Evolutionary conservation across 2,329 filamentous ascomycete species (phyloP).

Genomic region (Xylariomycetidae sp.): DNA sequence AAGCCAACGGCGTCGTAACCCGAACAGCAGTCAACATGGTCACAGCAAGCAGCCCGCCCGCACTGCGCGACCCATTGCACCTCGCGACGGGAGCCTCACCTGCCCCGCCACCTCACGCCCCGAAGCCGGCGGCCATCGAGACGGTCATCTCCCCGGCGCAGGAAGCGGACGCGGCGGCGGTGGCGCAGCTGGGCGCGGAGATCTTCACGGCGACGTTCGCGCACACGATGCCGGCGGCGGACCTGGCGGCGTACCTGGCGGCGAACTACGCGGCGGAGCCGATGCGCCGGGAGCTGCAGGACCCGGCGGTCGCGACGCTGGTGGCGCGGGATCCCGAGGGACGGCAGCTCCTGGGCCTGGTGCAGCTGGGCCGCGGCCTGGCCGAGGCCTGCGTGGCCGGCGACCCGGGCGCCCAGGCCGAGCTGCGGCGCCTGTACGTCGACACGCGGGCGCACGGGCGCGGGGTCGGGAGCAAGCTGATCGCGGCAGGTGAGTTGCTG

Average conservation of each 20-base stretch:
- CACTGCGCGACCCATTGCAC: too few species aligned
- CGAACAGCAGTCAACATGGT: conserved; percentile 3
- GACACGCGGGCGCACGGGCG: conserved; percentile 19
- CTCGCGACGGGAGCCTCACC: neutral
- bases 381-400: conserved; percentile 16
- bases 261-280: conserved; percentile 16
- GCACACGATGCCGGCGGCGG: conserved; percentile 14
- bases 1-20: neutral
- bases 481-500: too few species aligned
- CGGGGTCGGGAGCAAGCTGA: conserved; percentile 22
- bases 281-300: conserved; percentile 15
- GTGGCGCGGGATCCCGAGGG: conserved; percentile 16
- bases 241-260: conserved; percentile 18
- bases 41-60: neutral
- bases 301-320: conserved; percentile 14
- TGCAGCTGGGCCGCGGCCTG: conserved; percentile 19
- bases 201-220: conserved; percentile 23
- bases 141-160: conserved; percentile 16
- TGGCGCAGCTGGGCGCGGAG: conserved; percentile 20
- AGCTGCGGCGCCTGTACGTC: conserved; percentile 24
- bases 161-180: conserved; percentile 17
- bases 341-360: conserved; percentile 16
- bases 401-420: conserved; percentile 14
- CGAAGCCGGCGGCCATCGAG: conserved; percentile 1
- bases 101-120: neutral